Percentiles rank a stretch among this genome's conserved stretches.
These are phyloP conservation scores for Ophiostoma sp. DNA, from an alignment of 2,329 filamentous ascomycete species.

Conservation along the genomic window DNA sequence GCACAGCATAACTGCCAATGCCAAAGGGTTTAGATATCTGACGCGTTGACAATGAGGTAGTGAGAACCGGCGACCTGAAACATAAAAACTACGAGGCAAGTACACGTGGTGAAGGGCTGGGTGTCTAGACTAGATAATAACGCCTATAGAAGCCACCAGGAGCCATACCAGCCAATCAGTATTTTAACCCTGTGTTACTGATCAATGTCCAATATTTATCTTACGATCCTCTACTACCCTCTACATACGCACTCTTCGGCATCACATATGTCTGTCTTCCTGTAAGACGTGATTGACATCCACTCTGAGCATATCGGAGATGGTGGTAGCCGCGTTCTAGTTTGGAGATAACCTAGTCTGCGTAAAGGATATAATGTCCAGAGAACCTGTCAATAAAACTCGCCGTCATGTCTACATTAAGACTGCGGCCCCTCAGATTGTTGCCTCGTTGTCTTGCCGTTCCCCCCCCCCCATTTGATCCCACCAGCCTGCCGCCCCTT, in stretches of 20 bases:
- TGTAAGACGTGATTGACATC: constrained; percentile 22
- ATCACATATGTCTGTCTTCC: background rate
- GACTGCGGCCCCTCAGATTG: background rate
- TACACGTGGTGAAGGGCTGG: background rate
- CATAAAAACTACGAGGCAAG: background rate
- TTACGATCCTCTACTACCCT: background rate
- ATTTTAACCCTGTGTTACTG: background rate
- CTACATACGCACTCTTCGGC: background rate
- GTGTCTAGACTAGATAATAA: background rate
- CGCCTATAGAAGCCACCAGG: background rate
- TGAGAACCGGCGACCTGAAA: background rate
- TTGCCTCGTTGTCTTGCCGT: background rate
- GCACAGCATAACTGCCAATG: background rate
- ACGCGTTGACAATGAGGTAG: background rate
- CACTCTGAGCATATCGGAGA: constrained; percentile 14
- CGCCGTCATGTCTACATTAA: background rate
- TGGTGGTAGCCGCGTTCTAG: background rate
- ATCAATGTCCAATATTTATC: background rate
- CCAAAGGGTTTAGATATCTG: background rate
- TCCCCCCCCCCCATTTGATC: background rate
- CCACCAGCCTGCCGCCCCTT: too few species aligned
- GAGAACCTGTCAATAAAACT: background rate
- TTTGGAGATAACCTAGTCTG: background rate
- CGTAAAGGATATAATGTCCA: background rate
- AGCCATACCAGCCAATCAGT: background rate